These are phyloP conservation scores for Elsinoe fawcettii DNA, from an alignment of 2,329 filamentous ascomycete species.

Conservation along the genomic window DNA sequence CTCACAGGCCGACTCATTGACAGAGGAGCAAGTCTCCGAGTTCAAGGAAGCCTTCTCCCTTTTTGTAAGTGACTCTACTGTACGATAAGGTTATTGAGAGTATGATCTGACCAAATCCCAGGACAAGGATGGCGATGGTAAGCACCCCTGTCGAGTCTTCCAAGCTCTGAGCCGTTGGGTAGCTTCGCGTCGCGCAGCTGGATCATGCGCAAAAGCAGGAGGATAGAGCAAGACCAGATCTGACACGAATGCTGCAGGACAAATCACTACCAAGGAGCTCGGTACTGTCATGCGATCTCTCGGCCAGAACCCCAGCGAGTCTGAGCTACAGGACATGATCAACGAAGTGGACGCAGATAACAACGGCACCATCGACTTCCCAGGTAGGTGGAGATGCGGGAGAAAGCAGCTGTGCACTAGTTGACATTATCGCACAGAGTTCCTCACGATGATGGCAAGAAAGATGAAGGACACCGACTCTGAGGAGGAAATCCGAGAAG, in stretches of 20 bases:
- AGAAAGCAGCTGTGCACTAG: not conserved
- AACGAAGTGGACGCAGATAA: slow-evolving; percentile 59
- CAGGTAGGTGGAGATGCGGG: slow-evolving; percentile 35
- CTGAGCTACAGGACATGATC: slow-evolving; percentile 59
- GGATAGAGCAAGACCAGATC: not conserved
- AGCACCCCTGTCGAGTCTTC: slow-evolving; percentile 20
- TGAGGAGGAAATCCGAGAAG: slow-evolving; percentile 57
- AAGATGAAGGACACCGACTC: slow-evolving; percentile 55
- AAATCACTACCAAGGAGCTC: slow-evolving; percentile 57
- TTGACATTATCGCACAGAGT: slow-evolving; percentile 39
- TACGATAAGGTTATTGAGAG: not conserved
- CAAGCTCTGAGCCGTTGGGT: slow-evolving; percentile 16
- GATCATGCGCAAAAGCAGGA: not conserved
- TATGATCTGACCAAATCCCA: slow-evolving; percentile 22
- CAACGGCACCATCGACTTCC: slow-evolving; percentile 58
- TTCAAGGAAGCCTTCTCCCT: slow-evolving; percentile 99
- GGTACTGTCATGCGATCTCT: slow-evolving; percentile 58
- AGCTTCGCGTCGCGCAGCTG: slow-evolving; percentile 12
- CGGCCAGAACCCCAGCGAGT: slow-evolving; percentile 54
- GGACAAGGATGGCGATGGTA: slow-evolving; percentile 54
- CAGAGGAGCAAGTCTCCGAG: slow-evolving; percentile 99
- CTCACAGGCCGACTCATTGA: slow-evolving; percentile 85
- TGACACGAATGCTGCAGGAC: slow-evolving; percentile 35
- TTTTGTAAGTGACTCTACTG: slow-evolving; percentile 65
- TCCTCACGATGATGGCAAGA: slow-evolving; percentile 59